Evolutionary conservation across 2,329 filamentous ascomycete species (phyloP).

Genomic region (Penicillium palitans): DNA sequence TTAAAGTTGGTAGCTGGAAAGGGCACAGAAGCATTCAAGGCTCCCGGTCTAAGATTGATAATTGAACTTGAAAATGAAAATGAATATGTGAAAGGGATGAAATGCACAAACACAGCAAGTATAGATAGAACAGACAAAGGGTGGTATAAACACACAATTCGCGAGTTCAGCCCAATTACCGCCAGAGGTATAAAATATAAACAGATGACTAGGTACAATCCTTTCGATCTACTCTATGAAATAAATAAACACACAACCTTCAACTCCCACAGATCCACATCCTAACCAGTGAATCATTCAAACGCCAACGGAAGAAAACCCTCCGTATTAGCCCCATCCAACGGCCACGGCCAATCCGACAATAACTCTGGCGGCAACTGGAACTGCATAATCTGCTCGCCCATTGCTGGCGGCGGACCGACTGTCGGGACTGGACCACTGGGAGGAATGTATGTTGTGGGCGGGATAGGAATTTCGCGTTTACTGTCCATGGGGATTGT

Average conservation of each 20-base stretch:
- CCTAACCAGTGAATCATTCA: constrained; percentile 13
- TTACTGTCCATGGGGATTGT: constrained; percentile 7
- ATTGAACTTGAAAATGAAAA: not conserved
- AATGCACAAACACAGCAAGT: not conserved
- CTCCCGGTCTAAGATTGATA: not conserved
- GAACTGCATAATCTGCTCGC: constrained; percentile 35
- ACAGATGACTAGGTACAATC: constrained; percentile 1
- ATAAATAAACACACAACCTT: not conserved
- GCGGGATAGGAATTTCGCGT: constrained; percentile 7
- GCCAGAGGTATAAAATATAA: not conserved
- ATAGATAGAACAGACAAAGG: not conserved
- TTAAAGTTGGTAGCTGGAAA: too few species aligned
- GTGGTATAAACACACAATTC: not conserved
- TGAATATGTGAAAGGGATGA: not conserved
- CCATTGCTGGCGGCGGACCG: constrained; percentile 11
- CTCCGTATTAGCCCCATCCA: constrained; percentile 26
- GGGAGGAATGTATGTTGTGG: constrained; percentile 12
- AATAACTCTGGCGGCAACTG: constrained; percentile 45
- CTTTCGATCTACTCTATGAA: constrained; percentile 4
- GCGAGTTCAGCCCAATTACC: not conserved
- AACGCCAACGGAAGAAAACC: constrained; percentile 27
- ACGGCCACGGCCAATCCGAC: constrained; percentile 45
- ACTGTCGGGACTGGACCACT: constrained; percentile 4
- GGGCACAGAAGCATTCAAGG: too few species aligned
- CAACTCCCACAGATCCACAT: not conserved